Base-by-base conservation (phyloP, 2,329 filamentous ascomycete species). In the Rachicladosporium sp. region DNA sequence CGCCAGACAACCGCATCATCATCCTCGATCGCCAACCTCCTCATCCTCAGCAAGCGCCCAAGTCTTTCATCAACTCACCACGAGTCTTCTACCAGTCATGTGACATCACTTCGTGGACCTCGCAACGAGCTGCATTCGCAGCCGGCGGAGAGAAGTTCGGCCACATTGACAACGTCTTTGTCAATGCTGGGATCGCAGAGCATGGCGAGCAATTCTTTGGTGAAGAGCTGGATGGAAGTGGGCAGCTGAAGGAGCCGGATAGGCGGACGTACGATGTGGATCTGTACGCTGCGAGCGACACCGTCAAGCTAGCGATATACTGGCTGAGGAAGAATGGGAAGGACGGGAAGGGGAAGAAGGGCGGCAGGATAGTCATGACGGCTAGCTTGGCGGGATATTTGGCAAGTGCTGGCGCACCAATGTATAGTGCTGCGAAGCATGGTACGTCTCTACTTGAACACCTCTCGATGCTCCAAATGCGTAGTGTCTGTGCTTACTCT, bases 391-490 rank as follows among this genome's bases (percentile, higher is more conserved):
- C 68, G 2, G 68, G 67, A 0, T 70, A 70, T 52, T 50, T 70
- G 6, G 68, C 64, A 0, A 64, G 59, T 40, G 65, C 66, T 8
- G 67, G 67, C 1, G 63, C 65, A 15, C 66, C 66, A 10, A 45
- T 68, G 10, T 71, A 71, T 45, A 64, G 60, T 27, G 67, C 67
- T 12, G 68, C 68, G 7, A 71, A 71, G 43, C 67, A 70, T 48
- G 68, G 39, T 41, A 19, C 15, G 15, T 19, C 15, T 19, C 15
- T 19, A 19, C 15, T 19, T 19, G 15, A 19, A 19, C 15, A 19
- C 15, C 15, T 19, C 15, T 19, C 15, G 15, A 19, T 19, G 15
- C 15, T 19, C 15, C 15, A 19, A 19, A 5, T 19, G 3, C 15
- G 15, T 19, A 19, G 15, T 19, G 15, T 19, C 15, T 19, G 15